Evolutionary conservation across 2,329 filamentous ascomycete genomes (phyloP), one percentile per base, ranked within the genome.

Genomic region (Ambrosiella cleistominuta): DNA sequence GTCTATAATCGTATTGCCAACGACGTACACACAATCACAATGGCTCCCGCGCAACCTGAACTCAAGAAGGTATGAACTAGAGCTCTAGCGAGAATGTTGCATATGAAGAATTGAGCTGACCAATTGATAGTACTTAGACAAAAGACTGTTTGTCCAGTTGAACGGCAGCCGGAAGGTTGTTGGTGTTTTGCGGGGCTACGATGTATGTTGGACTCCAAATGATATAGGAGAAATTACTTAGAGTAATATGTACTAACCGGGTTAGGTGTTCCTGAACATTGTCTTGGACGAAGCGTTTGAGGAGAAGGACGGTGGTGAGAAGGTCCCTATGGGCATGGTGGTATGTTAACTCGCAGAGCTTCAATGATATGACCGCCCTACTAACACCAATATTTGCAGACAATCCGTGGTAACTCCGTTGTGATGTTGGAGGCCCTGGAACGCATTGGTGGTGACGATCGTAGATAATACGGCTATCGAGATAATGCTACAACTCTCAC

Each of bases 21-120:
- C 4, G 44, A 38, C 53, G 35, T 27, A 27, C 13, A 60, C 45
- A 27, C 17, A 57, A 50, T 58, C 49, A 86, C 77, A 64, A 98
- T 98, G 93, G 88, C 93, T 75, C 91, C 94, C 83, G 90, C 93
- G 70, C 93, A 97, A 75, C 93, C 93, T 66, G 94, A 98, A 76
- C 81, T 98, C 63, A 98, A 97, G 75, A 98, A 97, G 83, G 93
- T 94, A 73, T 35, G 64, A 12, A 15, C 27, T 17, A 7, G 5
- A 13, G 15, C 17, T n/a, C 9, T 13, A 9, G 7, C 44, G 9
- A 27, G 7, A 47, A 3, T 17, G 15, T 36, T 47, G 36, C 47
- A 17, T 9, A 7, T 39, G 19, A 35, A 12, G 17, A 37, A n/a
- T 37, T 17, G 13, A 47, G n/a, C 44, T 56, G 15, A 54, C 59